Evolutionary conservation across 2,329 filamentous ascomycete species (phyloP).

Genomic region (Tricladium varicosporioides): DNA sequence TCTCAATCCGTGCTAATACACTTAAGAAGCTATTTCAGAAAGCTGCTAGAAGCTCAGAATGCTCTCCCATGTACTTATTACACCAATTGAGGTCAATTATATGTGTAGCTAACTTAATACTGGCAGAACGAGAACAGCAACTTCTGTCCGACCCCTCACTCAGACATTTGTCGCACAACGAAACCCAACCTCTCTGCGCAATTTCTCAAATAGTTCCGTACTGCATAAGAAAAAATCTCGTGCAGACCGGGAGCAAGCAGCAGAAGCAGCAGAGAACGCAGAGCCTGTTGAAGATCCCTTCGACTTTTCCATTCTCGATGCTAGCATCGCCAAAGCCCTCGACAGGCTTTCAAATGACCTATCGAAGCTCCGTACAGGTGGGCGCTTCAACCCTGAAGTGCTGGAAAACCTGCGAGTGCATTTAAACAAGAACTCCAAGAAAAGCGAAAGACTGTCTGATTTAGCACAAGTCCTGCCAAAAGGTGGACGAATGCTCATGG

Average conservation of each 20-base stretch:
- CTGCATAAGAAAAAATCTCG: slow-evolving; percentile 28
- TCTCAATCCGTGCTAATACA: slow-evolving; percentile 18
- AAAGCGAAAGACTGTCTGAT: slow-evolving; percentile 55
- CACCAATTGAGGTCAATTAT: background rate
- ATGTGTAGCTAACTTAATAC: slow-evolving; percentile 3
- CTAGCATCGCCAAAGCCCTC: slow-evolving; percentile 52
- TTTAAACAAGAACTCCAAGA: slow-evolving; percentile 49
- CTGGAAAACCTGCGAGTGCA: slow-evolving; percentile 61
- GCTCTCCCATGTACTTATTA: slow-evolving; percentile 15
- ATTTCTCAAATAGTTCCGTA: slow-evolving; percentile 15
- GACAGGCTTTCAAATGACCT: slow-evolving; percentile 59
- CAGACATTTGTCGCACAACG: background rate
- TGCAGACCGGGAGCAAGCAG: slow-evolving; percentile 20
- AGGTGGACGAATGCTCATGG: slow-evolving; percentile 55
- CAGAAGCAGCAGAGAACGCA: slow-evolving; percentile 6
- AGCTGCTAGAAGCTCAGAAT: slow-evolving; percentile 8
- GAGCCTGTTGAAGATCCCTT: slow-evolving; percentile 48
- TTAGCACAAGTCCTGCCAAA: slow-evolving; percentile 67
- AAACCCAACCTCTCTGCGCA: slow-evolving; percentile 4
- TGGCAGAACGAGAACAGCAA: slow-evolving; percentile 1
- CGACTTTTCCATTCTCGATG: slow-evolving; percentile 57
- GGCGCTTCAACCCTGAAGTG: slow-evolving; percentile 59
- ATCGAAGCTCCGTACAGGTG: slow-evolving; percentile 59
- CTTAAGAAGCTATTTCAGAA: slow-evolving; percentile 9
- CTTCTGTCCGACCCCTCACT: background rate